These are phyloP conservation scores for Malassezia sp. DNA, from an alignment of 1,284 basidiomycete species.

Conservation along the genomic window DNA sequence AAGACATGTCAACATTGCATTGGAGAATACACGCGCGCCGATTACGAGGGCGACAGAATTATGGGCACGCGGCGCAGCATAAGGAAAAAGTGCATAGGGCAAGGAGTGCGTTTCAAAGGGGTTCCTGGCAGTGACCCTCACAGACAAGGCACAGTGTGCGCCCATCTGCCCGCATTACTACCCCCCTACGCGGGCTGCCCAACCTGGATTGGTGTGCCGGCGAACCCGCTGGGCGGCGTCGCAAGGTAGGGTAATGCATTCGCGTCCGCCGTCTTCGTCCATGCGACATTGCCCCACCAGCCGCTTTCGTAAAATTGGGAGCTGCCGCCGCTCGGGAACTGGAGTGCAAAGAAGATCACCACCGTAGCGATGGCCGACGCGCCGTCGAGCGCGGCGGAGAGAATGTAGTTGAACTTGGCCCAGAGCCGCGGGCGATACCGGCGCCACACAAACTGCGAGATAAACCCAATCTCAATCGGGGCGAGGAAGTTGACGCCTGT, in stretches of 20 bases:
- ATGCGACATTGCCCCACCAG: slow-evolving; percentile 13
- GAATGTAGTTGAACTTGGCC: slow-evolving; percentile 18
- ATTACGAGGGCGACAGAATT: too few species aligned
- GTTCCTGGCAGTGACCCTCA: too few species aligned
- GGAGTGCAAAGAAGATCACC: slow-evolving; percentile 14
- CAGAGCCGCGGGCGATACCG: background rate
- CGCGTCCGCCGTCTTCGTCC: slow-evolving; percentile 3
- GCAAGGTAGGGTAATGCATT: background rate
- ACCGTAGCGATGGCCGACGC: slow-evolving; percentile 10
- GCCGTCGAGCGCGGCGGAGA: slow-evolving; percentile 14
- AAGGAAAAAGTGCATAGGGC: too few species aligned
- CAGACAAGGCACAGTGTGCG: too few species aligned
- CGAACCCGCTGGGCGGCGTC: background rate
- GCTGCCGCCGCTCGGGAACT: background rate
- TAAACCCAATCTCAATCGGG: slow-evolving; percentile 50
- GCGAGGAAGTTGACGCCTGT: slow-evolving; percentile 38
- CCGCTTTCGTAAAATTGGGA: slow-evolving; percentile 3
- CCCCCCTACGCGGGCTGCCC: background rate
- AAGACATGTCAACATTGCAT: too few species aligned
- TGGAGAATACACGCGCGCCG: too few species aligned
- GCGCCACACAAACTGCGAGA: slow-evolving; percentile 17
- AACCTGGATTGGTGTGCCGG: background rate
- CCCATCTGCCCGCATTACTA: too few species aligned
- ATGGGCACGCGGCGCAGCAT: too few species aligned
- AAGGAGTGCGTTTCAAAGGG: too few species aligned